phyloP scores from a whole-genome alignment of 495 filamentous ascomycete genomes.

The Neurospora hispaniola region DNA sequence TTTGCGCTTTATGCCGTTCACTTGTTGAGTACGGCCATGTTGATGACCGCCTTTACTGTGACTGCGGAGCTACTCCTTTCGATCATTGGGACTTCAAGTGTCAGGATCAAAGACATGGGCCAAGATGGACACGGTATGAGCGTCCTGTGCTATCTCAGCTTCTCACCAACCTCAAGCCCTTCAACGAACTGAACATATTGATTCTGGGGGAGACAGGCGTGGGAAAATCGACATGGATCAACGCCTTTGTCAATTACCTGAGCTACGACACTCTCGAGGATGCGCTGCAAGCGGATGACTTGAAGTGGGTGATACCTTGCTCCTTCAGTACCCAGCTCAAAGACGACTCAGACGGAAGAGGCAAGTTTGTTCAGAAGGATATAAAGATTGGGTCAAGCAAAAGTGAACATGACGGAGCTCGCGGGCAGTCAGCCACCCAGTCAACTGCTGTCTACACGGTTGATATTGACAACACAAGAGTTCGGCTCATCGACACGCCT shows the following conservation, averaged over 20 bases:
- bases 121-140: neutral
- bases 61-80: constrained; percentile 22
- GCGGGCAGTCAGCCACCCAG: constrained; percentile 31
- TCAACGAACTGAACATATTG: constrained; percentile 30
- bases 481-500: constrained; percentile 37
- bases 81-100: constrained; percentile 23
- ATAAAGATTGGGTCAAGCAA: constrained; percentile 19
- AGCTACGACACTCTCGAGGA: constrained; percentile 25
- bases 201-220: constrained; percentile 37
- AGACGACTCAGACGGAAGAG: constrained; percentile 8
- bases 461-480: constrained; percentile 9
- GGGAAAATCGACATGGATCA: constrained; percentile 38
- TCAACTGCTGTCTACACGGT: constrained; percentile 25
- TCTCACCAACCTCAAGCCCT: constrained; percentile 3
- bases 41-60: constrained; percentile 27
- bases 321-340: constrained; percentile 27
- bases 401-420: constrained; percentile 26
- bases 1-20: constrained; percentile 20
- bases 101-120: constrained; percentile 12
- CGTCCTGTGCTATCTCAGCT: neutral
- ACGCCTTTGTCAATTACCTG: constrained; percentile 37
- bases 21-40: constrained; percentile 24
- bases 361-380: constrained; percentile 10
- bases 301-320: constrained; percentile 28
- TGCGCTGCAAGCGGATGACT: constrained; percentile 10